These are phyloP conservation scores for Spiraea crenata DNA, from an alignment of 331 rosid species.

Conservation along the genomic window DNA sequence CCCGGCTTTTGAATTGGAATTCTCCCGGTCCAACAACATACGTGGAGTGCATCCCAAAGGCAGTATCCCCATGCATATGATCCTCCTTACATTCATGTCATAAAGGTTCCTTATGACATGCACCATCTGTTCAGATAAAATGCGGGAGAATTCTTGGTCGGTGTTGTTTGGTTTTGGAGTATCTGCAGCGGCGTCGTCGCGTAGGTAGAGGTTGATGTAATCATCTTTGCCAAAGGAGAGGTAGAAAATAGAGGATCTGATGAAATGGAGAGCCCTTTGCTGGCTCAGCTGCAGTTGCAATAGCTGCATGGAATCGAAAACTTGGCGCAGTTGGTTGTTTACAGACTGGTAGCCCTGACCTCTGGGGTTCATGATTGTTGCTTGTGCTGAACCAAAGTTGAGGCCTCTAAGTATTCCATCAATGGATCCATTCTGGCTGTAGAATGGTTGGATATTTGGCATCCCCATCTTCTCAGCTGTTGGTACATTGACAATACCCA, in stretches of 20 bases:
- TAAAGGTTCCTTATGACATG: constrained; percentile 58
- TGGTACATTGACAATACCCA: background rate
- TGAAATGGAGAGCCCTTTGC: constrained; percentile 38
- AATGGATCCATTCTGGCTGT: constrained; percentile 66
- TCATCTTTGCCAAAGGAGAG: constrained; percentile 87
- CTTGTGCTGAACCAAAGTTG: constrained; percentile 79
- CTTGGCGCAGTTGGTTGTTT: constrained; percentile 82
- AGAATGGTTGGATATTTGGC: constrained; percentile 46
- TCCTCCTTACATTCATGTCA: constrained; percentile 59
- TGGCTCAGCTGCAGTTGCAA: constrained; percentile 52
- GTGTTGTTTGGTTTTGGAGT: constrained; percentile 11
- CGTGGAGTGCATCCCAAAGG: constrained; percentile 84
- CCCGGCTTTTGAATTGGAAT: background rate
- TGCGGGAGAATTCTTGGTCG: constrained; percentile 40
- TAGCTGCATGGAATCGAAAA: constrained; percentile 61
- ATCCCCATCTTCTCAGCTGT: constrained; percentile 72
- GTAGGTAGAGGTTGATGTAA: constrained; percentile 50
- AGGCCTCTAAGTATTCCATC: constrained; percentile 53
- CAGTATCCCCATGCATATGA: constrained; percentile 63
- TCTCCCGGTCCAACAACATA: constrained; percentile 22
- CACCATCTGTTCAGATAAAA: constrained; percentile 62
- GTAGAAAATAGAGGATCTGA: constrained; percentile 59
- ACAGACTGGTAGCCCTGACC: constrained; percentile 70
- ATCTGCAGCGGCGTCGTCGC: constrained; percentile 26
- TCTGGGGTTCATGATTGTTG: constrained; percentile 57